Evolutionary conservation across 345 rosid species (phyloP).

Genomic region (Eucalyptus lansdowneana): DNA sequence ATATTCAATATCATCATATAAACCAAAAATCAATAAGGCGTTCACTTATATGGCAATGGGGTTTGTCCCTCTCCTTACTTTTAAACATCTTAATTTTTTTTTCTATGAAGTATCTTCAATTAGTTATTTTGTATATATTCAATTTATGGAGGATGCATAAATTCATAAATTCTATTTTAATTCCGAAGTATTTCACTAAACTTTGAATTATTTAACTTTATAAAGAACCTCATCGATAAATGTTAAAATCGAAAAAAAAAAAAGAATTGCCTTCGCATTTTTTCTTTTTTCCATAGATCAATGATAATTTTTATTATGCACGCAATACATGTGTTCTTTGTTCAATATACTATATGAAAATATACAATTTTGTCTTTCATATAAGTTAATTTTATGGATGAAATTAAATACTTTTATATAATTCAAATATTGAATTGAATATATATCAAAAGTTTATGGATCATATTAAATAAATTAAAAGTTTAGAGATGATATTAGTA

Average conservation of each 20-base stretch:
- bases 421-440: too few relatives aligned
- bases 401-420: too few relatives aligned
- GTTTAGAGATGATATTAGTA: fast-evolving
- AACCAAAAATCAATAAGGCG: not conserved
- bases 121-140: not conserved
- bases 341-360: too few relatives aligned
- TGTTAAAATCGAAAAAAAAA: not conserved
- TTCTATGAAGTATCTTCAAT: not conserved
- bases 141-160: not conserved
- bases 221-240: not conserved
- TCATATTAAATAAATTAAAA: too few relatives aligned
- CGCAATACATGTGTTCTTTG: too few relatives aligned
- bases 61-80: not conserved
- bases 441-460: fast-evolving
- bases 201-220: not conserved
- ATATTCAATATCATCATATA: not conserved
- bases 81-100: not conserved
- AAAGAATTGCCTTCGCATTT: not conserved
- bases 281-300: not conserved
- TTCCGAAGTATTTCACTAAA: not conserved
- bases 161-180: not conserved
- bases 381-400: too few relatives aligned
- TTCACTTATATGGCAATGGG: not conserved
- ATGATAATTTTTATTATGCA: not conserved
- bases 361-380: too few relatives aligned